Evolutionary conservation across 2,329 filamentous ascomycete genomes (phyloP).

Genomic region (Conoideocrella luteorostrata): DNA sequence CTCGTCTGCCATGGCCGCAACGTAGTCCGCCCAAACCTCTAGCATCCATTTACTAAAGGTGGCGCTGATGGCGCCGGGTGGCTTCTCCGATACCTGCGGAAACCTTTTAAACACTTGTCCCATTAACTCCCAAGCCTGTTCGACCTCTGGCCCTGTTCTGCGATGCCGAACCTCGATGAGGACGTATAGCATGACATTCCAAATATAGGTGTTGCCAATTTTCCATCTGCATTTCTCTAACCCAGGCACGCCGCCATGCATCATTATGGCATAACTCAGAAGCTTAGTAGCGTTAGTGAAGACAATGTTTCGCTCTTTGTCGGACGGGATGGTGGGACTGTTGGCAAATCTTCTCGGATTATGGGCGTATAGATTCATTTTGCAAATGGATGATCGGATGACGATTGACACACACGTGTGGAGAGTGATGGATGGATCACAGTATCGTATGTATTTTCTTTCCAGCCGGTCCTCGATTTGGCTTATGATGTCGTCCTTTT

Average conservation of each 20-base stretch:
- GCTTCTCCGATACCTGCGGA: slow-evolving; percentile 15
- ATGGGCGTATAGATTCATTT: slow-evolving; percentile 9
- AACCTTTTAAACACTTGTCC: slow-evolving; percentile 17
- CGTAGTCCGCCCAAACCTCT: slow-evolving; percentile 10
- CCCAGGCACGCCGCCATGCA: slow-evolving; percentile 11
- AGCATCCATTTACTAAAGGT: slow-evolving; percentile 9
- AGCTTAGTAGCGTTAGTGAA: slow-evolving; percentile 10
- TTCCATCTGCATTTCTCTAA: slow-evolving; percentile 22
- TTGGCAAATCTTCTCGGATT: slow-evolving; percentile 1
- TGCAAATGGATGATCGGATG: slow-evolving; percentile 10
- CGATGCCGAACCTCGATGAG: slow-evolving; percentile 22
- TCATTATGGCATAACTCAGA: slow-evolving; percentile 16
- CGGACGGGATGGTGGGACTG: neutral
- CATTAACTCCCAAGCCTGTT: slow-evolving; percentile 20
- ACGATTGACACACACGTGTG: slow-evolving; percentile 7
- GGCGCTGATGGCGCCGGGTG: slow-evolving; percentile 17
- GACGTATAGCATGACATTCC: slow-evolving; percentile 24
- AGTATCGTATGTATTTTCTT: slow-evolving; percentile 11
- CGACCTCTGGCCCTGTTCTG: slow-evolving; percentile 20
- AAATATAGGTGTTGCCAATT: slow-evolving; percentile 21
- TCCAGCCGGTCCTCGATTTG: slow-evolving; percentile 8
- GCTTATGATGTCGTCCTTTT: neutral
- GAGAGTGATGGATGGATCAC: slow-evolving; percentile 10
- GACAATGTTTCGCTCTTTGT: slow-evolving; percentile 7
- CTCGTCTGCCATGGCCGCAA: neutral